Evolutionary conservation across 192 early-diverging fungal species (phyloP), one percentile per base, ranked within the genome.

Genomic region (Umbelopsis isabellina): DNA sequence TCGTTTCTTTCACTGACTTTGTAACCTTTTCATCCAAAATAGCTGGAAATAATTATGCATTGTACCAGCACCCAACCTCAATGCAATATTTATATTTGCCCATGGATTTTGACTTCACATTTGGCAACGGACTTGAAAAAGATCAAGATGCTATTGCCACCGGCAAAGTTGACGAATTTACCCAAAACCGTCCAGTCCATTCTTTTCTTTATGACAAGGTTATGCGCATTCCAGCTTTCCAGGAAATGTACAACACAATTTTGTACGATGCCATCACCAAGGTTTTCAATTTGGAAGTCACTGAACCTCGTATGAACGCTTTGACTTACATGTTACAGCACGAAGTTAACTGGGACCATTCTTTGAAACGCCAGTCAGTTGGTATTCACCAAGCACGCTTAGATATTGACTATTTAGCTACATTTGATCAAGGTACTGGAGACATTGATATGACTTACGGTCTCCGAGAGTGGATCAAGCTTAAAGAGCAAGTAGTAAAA

Each of bases 81-180:
- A 75, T 73, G 66, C 71, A 74, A 47, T 76, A 72, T 61, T 65
- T 79, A 30, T 72, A 73, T 70, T 2, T 83, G n/a, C 79, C 82
- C 0, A 80, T 80, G 46, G 82, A 83, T 53, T 83, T 83, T 41
- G 82, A 83, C 49, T 77, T 68, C 20, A 80, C 77, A 2, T 80
- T 83, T 69, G 82, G 82, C 7, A 80, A 83, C 69, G 82, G 82
- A 23, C 27, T 75, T 11, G 68, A 69, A 52, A 30, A 49, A 35
- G 73, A 75, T 30, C 67, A 75, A 35, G 20, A 12, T 0, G 12
- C 25, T 7, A 25, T 75, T 21, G 22, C 76, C 37, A 68, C 64
- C 10, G 79, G 45, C 15, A 74, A 70, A 18, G 79, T 72, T 52
- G 72, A 74, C 48, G 52, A 71, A 13, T 53, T 83, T n/a, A 73